Evolutionary conservation across 176 grass and related monocot genomes (phyloP).

Genomic region (Cocos nucifera): DNA sequence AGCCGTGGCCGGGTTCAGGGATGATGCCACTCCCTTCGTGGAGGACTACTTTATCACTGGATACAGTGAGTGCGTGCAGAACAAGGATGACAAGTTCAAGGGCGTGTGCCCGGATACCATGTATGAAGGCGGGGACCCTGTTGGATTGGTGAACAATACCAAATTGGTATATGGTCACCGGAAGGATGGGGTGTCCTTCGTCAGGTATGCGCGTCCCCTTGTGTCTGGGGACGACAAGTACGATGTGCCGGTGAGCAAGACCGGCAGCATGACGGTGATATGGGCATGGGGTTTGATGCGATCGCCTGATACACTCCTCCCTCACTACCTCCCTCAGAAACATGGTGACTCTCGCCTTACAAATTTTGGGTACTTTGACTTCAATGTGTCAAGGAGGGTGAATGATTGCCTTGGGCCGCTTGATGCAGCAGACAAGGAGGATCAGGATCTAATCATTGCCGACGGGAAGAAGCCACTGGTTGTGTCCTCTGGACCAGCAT

Average conservation of each 20-base stretch:
- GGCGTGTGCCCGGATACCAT: constrained; percentile 93
- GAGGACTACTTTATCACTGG: constrained; percentile 80
- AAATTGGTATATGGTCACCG: constrained; percentile 72
- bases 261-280: constrained; percentile 61
- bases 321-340: constrained; percentile 83
- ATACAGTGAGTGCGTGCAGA: constrained; percentile 52
- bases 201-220: constrained; percentile 54
- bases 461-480: constrained; percentile 65
- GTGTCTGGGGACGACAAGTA: constrained; percentile 44
- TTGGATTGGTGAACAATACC: constrained; percentile 46
- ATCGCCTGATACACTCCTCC: constrained; percentile 59
- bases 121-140: constrained; percentile 33
- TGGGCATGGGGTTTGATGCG: constrained; percentile 74
- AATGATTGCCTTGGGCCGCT: constrained; percentile 51
- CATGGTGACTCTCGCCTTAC: constrained; percentile 36
- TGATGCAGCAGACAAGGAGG: constrained; percentile 90
- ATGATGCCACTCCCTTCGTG: constrained; percentile 67
- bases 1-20: constrained; percentile 63
- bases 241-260: constrained; percentile 52
- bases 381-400: constrained; percentile 40
- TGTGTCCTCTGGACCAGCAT: constrained; percentile 46
- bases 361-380: constrained; percentile 41
- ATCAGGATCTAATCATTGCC: constrained; percentile 66
- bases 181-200: constrained; percentile 76
- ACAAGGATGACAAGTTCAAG: constrained; percentile 39